Evolutionary conservation across 768 basidiomycete species (phyloP).

Genomic region (Pulveroboletus sp.): DNA sequence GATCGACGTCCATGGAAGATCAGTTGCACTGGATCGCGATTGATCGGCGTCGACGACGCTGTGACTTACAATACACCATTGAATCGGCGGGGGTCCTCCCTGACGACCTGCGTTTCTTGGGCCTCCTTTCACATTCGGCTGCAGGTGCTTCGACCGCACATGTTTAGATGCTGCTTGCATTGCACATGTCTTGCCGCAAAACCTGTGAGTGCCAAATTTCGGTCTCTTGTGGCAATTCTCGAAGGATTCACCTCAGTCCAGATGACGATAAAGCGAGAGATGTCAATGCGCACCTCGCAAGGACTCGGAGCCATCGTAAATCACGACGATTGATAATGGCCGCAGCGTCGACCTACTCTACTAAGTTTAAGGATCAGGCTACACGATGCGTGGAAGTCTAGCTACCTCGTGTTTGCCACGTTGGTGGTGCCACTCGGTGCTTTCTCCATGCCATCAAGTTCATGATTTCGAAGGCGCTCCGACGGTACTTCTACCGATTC

Average conservation of each 20-base stretch:
- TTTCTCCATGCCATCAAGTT: neutral
- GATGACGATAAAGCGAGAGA: conserved; percentile 1
- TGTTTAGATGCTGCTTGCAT: conserved; percentile 36
- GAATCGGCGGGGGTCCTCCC: conserved; percentile 14
- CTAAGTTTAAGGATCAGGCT: conserved; percentile 10
- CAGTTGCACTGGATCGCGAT: conserved; percentile 22
- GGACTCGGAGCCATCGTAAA: conserved; percentile 25
- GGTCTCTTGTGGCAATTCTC: conserved; percentile 56
- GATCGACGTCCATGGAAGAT: conserved; percentile 25
- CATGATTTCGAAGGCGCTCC: conserved; percentile 1
- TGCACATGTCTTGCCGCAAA: conserved; percentile 55
- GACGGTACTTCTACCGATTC: conserved; percentile 12
- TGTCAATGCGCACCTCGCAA: conserved; percentile 28
- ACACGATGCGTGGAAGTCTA: conserved; percentile 3
- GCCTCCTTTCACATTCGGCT: conserved; percentile 10
- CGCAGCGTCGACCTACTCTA: conserved; percentile 7
- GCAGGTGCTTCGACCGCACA: conserved; percentile 11
- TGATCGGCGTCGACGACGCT: conserved; percentile 21
- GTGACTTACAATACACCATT: conserved; percentile 28
- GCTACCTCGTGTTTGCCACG: conserved; percentile 27
- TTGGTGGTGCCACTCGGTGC: conserved; percentile 11
- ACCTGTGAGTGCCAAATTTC: conserved; percentile 54
- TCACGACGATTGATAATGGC: conserved; percentile 7
- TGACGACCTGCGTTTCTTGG: conserved; percentile 12
- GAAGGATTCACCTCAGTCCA: conserved; percentile 1